These are phyloP conservation scores for Colletotrichum tropicale DNA, from an alignment of 2,329 filamentous ascomycete species.

Conservation along the genomic window DNA sequence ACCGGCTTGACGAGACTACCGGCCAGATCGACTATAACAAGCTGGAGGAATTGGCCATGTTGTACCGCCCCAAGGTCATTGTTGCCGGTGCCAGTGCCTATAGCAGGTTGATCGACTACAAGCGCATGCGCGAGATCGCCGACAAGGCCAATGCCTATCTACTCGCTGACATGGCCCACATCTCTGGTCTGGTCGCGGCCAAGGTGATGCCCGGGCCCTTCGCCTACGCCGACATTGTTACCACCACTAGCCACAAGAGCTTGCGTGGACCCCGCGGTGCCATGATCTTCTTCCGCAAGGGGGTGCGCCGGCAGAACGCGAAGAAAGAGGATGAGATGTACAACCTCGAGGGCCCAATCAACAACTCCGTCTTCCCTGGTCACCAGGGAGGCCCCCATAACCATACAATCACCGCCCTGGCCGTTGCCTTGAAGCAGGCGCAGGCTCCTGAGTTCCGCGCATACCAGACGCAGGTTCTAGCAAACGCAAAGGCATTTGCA, in stretches of 20 bases:
- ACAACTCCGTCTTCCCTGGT: constrained; percentile 95
- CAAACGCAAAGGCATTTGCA: constrained; percentile 89
- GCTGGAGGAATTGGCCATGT: constrained; percentile 82
- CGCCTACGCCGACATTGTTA: constrained; percentile 89
- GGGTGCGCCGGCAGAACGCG: constrained; percentile 79
- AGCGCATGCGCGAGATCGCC: constrained; percentile 86
- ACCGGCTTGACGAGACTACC: constrained; percentile 87
- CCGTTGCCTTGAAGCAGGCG: constrained; percentile 93
- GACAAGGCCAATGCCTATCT: constrained; percentile 93
- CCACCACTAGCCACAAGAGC: constrained; percentile 97
- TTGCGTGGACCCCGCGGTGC: constrained; percentile 93
- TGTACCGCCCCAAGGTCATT: constrained; percentile 95
- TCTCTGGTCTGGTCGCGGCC: constrained; percentile 91
- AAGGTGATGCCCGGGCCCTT: constrained; percentile 93
- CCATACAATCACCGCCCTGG: constrained; percentile 95
- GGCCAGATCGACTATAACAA: constrained; percentile 95
- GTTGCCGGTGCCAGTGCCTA: constrained; percentile 96
- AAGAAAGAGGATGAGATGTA: constrained; percentile 90
- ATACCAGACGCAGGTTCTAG: constrained; percentile 89
- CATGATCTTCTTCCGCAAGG: constrained; percentile 98
- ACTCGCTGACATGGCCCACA: constrained; percentile 95
- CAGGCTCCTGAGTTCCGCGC: constrained; percentile 87
- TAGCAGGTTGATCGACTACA: constrained; percentile 94
- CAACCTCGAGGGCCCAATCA: constrained; percentile 92
- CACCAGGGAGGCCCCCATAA: constrained; percentile 99